phyloP scores from a whole-genome alignment of 306 rosid genomes.

The Macrotyloma uniflorum region DNA sequence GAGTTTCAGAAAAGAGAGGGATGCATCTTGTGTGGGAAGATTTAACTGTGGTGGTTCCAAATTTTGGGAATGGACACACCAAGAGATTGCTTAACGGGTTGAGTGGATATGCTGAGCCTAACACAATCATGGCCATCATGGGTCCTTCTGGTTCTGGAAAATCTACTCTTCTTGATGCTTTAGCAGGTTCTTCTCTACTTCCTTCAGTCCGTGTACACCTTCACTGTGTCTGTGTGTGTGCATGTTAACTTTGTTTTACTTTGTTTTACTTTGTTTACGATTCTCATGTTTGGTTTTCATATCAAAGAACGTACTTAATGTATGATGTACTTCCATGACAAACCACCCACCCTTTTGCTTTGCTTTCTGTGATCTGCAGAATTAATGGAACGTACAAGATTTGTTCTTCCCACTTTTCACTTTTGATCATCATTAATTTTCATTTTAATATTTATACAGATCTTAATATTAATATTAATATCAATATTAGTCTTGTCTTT shows the following conservation, averaged over 20 bases:
- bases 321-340: not conserved
- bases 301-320: not conserved
- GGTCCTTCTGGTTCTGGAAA: conserved; percentile 99
- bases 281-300: not conserved
- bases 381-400: too few relatives aligned
- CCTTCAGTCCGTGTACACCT: not conserved
- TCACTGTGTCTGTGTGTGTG: not conserved
- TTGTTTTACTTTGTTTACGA: not conserved
- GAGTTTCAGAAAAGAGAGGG: conserved; percentile 32
- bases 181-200: conserved; percentile 60
- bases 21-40: conserved; percentile 89
- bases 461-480: not conserved
- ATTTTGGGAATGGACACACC: conserved; percentile 64
- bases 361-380: not conserved
- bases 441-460: not conserved
- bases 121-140: conserved; percentile 87
- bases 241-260: not conserved
- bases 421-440: not conserved
- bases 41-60: conserved; percentile 72
- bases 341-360: not conserved
- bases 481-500: not conserved
- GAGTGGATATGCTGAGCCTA: conserved; percentile 83
- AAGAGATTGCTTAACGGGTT: conserved; percentile 76
- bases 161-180: conserved; percentile 91
- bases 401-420: not conserved